A percentile compares a stretch with the other conserved stretches of the same genome.
phyloP scores from a whole-genome alignment of 352 stramenopile species.

The Pythium monospermum region DNA sequence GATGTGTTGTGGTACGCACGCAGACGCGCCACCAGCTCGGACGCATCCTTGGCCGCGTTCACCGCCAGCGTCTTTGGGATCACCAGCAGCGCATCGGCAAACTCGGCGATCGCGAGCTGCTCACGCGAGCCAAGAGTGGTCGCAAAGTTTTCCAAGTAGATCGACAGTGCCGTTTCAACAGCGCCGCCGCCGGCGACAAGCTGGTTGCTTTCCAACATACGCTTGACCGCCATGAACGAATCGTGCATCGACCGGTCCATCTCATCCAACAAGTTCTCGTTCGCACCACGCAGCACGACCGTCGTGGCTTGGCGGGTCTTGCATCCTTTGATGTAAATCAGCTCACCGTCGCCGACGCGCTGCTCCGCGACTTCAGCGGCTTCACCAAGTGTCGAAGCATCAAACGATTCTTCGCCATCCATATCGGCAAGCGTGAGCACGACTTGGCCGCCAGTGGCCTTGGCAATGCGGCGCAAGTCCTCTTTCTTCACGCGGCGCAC shows the following conservation, averaged over 20 bases:
- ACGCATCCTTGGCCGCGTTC: slow-evolving; percentile 98
- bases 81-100: slow-evolving; percentile 97
- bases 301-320: slow-evolving; percentile 93
- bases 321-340: slow-evolving; percentile 98
- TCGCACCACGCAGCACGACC: slow-evolving; percentile 97
- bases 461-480: slow-evolving; percentile 97
- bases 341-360: slow-evolving; percentile 97
- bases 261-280: slow-evolving; percentile 99
- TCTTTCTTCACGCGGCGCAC: slow-evolving; percentile 97
- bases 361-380: slow-evolving; percentile 94
- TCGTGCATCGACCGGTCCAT: slow-evolving; percentile 99
- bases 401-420: slow-evolving; percentile 98
- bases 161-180: slow-evolving; percentile 96
- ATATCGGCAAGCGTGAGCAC: slow-evolving; percentile 98
- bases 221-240: slow-evolving; percentile 99
- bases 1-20: slow-evolving; percentile 95
- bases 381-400: slow-evolving; percentile 89
- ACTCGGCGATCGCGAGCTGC: slow-evolving; percentile 99
- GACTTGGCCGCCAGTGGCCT: slow-evolving; percentile 96
- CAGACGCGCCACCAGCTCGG: slow-evolving; percentile 97
- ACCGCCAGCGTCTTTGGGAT: slow-evolving; percentile 99
- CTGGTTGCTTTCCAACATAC: slow-evolving; percentile 99
- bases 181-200: slow-evolving; percentile 97
- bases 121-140: slow-evolving; percentile 95
- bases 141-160: slow-evolving; percentile 98